A percentile compares a stretch with the other conserved stretches of the same genome.
Conservation (phyloP, 805 yeast species). For the Candida sithepensis region DNA sequence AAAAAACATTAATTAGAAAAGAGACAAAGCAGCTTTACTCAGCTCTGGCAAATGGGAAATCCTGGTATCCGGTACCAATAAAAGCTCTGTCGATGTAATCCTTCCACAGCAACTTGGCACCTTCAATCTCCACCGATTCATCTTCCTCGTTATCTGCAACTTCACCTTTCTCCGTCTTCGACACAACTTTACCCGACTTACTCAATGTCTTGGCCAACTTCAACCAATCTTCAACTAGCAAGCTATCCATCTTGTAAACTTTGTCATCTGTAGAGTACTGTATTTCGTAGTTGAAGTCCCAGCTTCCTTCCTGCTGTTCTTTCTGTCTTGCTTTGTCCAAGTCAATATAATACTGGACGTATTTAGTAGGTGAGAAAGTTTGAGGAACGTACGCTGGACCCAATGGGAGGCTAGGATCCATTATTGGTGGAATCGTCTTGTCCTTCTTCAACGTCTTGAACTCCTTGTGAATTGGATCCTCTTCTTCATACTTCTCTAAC, state of each 20-base stretch:
- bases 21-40: neutral
- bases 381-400: slow-evolving; percentile 81
- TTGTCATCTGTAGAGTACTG: slow-evolving; percentile 69
- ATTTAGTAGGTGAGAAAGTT: slow-evolving; percentile 66
- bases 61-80: slow-evolving; percentile 61
- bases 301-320: slow-evolving; percentile 36
- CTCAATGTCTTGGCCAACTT: slow-evolving; percentile 53
- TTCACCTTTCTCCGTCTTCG: slow-evolving; percentile 2
- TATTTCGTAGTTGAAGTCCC: slow-evolving; percentile 52
- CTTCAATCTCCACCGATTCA: neutral
- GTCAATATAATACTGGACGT: slow-evolving; percentile 73
- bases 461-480: slow-evolving; percentile 9
- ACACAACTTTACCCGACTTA: slow-evolving; percentile 25
- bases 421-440: slow-evolving; percentile 57
- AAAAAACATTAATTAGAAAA: neutral
- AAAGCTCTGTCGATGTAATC: slow-evolving; percentile 56
- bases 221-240: slow-evolving; percentile 63
- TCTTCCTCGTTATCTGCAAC: slow-evolving; percentile 6
- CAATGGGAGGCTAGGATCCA: slow-evolving; percentile 48
- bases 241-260: slow-evolving; percentile 47
- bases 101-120: slow-evolving; percentile 50
- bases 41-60: slow-evolving; percentile 30
- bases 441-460: slow-evolving; percentile 34
- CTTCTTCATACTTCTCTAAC: slow-evolving; percentile 5
- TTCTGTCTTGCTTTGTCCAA: slow-evolving; percentile 30